Evolutionary conservation across 2,329 filamentous ascomycete species (phyloP), one percentile per base, ranked within the genome.

Genomic region (Hymenoscyphus fructigenus): DNA sequence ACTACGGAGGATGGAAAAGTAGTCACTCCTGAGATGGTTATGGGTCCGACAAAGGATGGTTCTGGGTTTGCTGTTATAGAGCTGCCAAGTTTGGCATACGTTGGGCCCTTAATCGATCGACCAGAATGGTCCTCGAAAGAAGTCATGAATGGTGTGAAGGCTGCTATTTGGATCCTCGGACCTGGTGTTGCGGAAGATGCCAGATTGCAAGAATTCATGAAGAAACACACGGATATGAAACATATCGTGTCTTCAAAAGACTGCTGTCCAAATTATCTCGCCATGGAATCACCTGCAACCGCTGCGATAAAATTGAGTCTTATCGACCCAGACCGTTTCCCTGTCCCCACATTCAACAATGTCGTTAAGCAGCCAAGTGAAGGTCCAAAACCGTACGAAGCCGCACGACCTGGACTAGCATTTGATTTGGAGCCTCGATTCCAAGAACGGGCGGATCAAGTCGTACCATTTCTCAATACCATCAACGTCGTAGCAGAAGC

Each of bases 11-110:
- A 89, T 71, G 93, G 92, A 4, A 82, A 81, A 6, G 84, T 83
- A 0, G 85, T 99, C 34, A 95, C 89, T 0, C 90, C 94, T 1
- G 91, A 95, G 0, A 95, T 96, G 89, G 93, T 98, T 1, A 74
- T 99, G 60, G 92, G 85, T 1, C 81, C 88, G 12, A 78, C 83
- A 2, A 83, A 87, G 63, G 82, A 84, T 5, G 93, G 93, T 12
- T 85, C 83, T 63, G 93, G 92, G 2, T 82, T 97, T 68, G 90
- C 91, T 9, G 82, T 99, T 7, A 81, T 96, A 50, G 93, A 98
- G 70, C 76, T 99, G 7, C 91, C 92, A 0, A 85, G 88, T 15
- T 67, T 76, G 0, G 85, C 87, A 7, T 93, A 95, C 72, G 79
- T 98, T 29, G 85, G 89, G 14, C 78, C 84, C 5, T 82, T 97